Evolutionary conservation across 441 rosid species (phyloP), one percentile per base, ranked within the genome.

Genomic region (Adansonia grandidieri): DNA sequence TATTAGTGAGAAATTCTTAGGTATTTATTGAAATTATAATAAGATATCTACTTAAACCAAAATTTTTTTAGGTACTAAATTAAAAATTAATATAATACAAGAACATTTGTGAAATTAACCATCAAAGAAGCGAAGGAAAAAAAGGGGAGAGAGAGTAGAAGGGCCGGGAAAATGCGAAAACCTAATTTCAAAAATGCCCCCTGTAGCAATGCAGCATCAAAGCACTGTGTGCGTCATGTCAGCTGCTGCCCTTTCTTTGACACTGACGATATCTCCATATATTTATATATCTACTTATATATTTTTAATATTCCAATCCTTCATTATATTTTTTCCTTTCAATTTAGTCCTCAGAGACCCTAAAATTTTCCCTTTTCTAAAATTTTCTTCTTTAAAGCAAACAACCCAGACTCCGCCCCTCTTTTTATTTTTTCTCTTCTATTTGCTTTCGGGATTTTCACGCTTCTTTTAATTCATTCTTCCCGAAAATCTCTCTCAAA

Each of bases 381-480:
- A 6, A 15, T 22, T 71, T 71, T 71, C 75, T 74, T 75, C 78
- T 54, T 64, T 37, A 37, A 64, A 40, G 40, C 10, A 51, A 76
- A 65, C 61, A 73, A 37, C 48, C 69, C 69, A 64, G 47, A 20
- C 48, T 37, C 48, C 48, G 69, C 61, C 68, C 28, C 44, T 50
- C 20, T 42, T 62, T 62, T 2, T 64, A 2, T 37, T 15, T 60
- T 20, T 78, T 22, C 11, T 48, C 13, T 6, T 47, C 50, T 4
- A 78, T 71, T 62, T 51, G 80, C 82, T 82, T 76, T 73, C 81
- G 87, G 88, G 90, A 85, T 82, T 87, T 86, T 84, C 80, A 73
- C 78, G 75, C 73, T n/a, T 45, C 64, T 66, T 77, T 62, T 62
- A 13, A 28, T 63, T 10, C 75, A 61, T 68, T 37, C 57, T 42